Evolutionary conservation across 805 yeast genomes (phyloP), one percentile per base, ranked within the genome.

Genomic region (Metschnikowia lochheadii): DNA sequence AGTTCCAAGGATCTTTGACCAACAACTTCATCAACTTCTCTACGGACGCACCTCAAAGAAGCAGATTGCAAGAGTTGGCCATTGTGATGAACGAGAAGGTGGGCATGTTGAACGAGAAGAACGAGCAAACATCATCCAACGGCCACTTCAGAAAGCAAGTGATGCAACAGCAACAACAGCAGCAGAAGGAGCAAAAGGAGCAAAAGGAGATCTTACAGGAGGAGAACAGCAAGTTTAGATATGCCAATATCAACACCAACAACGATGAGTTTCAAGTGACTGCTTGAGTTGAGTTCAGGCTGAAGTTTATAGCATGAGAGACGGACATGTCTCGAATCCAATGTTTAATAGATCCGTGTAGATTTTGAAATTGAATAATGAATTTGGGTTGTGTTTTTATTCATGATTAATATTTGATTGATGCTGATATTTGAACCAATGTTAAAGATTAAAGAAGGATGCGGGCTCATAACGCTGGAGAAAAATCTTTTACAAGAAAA

Each of bases 31-130:
- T 91, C 55, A 80, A 81, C 62, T 87, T 91, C 68, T 63, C 59
- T 43, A 77, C 83, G 50, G 82, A 82, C 60, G 91, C 87, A 57
- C 87, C 83, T 48, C 96, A 87, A 65, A 80, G 89, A 59, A 78
- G 94, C 53, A 85, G 83, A 65, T 79, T 92, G 69, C 97, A 92
- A 77, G 89, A 87, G 66, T 79, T 92, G 63, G 95, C 97, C 18
- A 75, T 89, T 55, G 81, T 85, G 42, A 78, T 94, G 72, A 86
- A 89, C 55, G 96, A 89, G 54, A 87, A 85, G 77, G 85, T 87
- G 47, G 79, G 79, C 50, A 82, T 84, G 62, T 78, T 89, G 58
- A 80, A 86, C 49, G 96, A 89, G 68, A 83, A 88, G 74, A 89
- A 88, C 66, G 96, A 89, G 69, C 83, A 89, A 67, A 78, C 89